These are phyloP conservation scores for Leucocoprinus gongylophorus DNA, from an alignment of 1,284 basidiomycete genomes.

Conservation along the genomic window DNA sequence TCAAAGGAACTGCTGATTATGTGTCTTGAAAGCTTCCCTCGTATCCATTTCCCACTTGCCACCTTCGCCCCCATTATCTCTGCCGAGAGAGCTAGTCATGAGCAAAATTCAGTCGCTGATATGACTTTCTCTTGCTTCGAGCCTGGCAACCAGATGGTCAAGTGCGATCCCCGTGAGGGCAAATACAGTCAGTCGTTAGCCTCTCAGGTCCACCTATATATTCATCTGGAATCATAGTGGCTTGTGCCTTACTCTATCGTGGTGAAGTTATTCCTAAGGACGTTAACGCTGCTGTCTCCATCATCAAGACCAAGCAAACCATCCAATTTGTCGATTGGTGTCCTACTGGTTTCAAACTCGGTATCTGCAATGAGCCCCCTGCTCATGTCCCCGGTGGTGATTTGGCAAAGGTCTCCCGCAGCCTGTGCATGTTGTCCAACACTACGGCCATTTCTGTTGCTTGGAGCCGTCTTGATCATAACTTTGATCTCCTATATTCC, in stretches of 20 bases:
- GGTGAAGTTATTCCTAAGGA: constrained; percentile 99
- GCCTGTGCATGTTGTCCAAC: constrained; percentile 95
- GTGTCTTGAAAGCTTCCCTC: constrained; percentile 66
- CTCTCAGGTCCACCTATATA: constrained; percentile 6
- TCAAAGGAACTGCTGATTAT: constrained; percentile 10
- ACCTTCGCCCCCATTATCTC: constrained; percentile 95
- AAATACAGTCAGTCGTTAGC: constrained; percentile 79
- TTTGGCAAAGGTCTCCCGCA: constrained; percentile 89
- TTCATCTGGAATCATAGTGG: constrained; percentile 44
- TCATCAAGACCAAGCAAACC: constrained; percentile 94
- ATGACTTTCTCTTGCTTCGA: constrained; percentile 99
- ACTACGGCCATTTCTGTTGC: constrained; percentile 93
- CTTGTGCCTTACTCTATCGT: constrained; percentile 85
- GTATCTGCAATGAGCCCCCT: constrained; percentile 95
- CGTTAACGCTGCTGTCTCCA: constrained; percentile 87
- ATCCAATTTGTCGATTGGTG: constrained; percentile 99
- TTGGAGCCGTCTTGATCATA: constrained; percentile 96
- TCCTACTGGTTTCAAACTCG: constrained; percentile 95
- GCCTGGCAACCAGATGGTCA: constrained; percentile 97
- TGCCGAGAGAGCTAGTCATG: constrained; percentile 82
- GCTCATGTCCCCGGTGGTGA: constrained; percentile 91
- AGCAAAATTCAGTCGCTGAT: constrained; percentile 96
- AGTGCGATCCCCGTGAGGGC: constrained; percentile 91
- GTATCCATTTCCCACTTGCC: constrained; percentile 98
- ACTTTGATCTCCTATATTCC: constrained; percentile 97